Evolutionary conservation across 2,329 filamentous ascomycete species (phyloP).

Genomic region (Talaromyces islandicus): DNA sequence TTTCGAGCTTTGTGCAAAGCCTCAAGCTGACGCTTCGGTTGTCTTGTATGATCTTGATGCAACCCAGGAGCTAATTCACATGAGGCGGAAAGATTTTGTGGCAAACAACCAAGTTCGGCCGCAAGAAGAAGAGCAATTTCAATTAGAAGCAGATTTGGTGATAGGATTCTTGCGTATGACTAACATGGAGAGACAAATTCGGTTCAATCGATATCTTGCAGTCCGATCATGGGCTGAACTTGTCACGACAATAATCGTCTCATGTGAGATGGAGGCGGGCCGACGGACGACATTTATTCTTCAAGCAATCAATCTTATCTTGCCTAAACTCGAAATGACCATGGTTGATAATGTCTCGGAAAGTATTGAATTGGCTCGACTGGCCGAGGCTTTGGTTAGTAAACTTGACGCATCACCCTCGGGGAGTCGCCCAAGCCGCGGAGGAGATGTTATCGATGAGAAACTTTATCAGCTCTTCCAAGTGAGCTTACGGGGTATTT

Average conservation of each 20-base stretch:
- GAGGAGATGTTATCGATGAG: constrained; percentile 72
- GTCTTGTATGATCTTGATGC: constrained; percentile 63
- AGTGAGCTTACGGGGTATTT: constrained; percentile 72
- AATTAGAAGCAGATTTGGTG: constrained; percentile 32
- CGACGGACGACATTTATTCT: constrained; percentile 72
- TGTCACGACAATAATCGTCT: constrained; percentile 74
- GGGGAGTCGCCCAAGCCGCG: constrained; percentile 37
- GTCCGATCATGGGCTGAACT: constrained; percentile 81
- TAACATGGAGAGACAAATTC: constrained; percentile 34
- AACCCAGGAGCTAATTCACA: constrained; percentile 64
- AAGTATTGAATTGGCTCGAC: constrained; percentile 67
- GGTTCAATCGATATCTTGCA: constrained; percentile 54
- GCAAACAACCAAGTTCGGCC: constrained; percentile 39
- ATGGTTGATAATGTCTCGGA: constrained; percentile 63
- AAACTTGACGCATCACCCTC: constrained; percentile 33
- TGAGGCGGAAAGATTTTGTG: constrained; percentile 39
- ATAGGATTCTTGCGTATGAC: constrained; percentile 33
- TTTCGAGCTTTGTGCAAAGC: constrained; percentile 58
- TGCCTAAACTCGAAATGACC: constrained; percentile 79
- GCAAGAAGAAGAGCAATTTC: constrained; percentile 37
- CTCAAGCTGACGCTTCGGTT: constrained; percentile 47
- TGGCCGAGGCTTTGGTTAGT: constrained; percentile 61
- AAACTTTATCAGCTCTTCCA: constrained; percentile 90
- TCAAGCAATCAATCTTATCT: constrained; percentile 77
- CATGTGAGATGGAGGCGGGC: constrained; percentile 69